These are phyloP conservation scores for Cucumis sativus DNA, from an alignment of 306 rosid genomes.

Conservation along the genomic window DNA sequence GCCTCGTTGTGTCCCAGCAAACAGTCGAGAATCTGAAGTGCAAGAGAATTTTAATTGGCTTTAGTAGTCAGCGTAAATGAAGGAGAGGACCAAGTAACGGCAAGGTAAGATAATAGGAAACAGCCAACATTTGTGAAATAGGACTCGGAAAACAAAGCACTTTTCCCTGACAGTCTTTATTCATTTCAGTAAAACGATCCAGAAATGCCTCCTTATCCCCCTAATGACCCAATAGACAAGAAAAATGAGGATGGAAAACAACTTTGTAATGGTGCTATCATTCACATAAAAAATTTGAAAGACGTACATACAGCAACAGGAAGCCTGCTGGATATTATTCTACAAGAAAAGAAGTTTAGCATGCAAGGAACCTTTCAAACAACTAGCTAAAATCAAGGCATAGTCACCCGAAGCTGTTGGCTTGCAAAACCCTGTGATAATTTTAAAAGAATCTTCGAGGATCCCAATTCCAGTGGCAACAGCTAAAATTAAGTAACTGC, in stretches of 20 bases:
- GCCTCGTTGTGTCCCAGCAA: constrained; percentile 86
- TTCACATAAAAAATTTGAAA: background rate
- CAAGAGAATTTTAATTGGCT: constrained; percentile 1
- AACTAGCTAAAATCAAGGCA: background rate
- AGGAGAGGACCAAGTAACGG: background rate
- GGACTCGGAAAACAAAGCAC: background rate
- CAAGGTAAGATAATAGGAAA: background rate
- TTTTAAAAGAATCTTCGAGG: background rate
- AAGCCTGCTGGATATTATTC: background rate
- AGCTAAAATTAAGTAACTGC: background rate
- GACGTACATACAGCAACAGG: background rate
- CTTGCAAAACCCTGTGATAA: background rate
- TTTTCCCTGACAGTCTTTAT: background rate
- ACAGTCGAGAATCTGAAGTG: constrained; percentile 61
- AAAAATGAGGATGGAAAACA: background rate
- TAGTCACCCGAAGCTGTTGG: background rate
- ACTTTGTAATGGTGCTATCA: background rate
- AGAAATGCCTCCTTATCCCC: background rate
- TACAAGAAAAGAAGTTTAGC: background rate
- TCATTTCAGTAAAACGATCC: background rate
- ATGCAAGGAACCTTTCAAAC: background rate
- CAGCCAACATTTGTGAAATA: background rate
- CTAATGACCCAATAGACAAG: background rate
- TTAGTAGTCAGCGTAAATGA: background rate
- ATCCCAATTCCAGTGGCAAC: background rate